Conservation (phyloP, 495 filamentous ascomycete genomes). For the Cudoniella acicularis region DNA sequence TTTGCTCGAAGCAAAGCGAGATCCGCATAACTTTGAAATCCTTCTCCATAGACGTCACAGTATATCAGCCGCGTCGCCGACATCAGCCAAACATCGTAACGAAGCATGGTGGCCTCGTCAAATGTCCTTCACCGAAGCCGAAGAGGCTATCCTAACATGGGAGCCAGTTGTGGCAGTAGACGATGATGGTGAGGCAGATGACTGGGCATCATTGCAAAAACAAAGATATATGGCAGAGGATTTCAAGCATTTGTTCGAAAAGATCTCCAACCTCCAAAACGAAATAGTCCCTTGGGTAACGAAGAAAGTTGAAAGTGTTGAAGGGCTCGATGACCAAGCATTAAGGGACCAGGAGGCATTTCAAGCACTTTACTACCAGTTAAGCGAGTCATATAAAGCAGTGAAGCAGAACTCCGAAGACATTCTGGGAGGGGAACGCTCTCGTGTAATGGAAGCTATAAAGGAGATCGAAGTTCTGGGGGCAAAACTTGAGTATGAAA, state of each 20-base stretch:
- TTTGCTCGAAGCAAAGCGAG: constrained; percentile 34
- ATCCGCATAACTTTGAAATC: constrained; percentile 21
- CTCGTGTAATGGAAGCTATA: constrained; percentile 65
- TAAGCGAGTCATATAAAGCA: constrained; percentile 57
- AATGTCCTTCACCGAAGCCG: constrained; percentile 84
- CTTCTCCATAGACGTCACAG: constrained; percentile 48
- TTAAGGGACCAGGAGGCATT: constrained; percentile 60
- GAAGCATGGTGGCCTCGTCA: constrained; percentile 71
- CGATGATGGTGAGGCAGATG: constrained; percentile 23
- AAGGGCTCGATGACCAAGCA: constrained; percentile 57
- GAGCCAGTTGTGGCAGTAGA: constrained; percentile 29
- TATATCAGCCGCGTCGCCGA: constrained; percentile 33
- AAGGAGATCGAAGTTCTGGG: constrained; percentile 79
- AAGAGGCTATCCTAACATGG: constrained; percentile 80
- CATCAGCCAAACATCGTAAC: constrained; percentile 34
- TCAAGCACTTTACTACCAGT: constrained; percentile 65
- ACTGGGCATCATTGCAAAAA: constrained; percentile 34
- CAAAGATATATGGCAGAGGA: constrained; percentile 55
- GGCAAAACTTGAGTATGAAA: constrained; percentile 92
- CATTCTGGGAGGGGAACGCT: constrained; percentile 62
- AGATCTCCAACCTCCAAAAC: constrained; percentile 44
- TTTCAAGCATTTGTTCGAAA: constrained; percentile 52
- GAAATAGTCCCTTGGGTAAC: constrained; percentile 63
- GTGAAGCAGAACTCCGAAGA: constrained; percentile 64
- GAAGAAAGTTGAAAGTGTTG: constrained; percentile 56